These are phyloP conservation scores for Phytopythium vexans DNA, from an alignment of 352 stramenopile species.

Conservation along the genomic window DNA sequence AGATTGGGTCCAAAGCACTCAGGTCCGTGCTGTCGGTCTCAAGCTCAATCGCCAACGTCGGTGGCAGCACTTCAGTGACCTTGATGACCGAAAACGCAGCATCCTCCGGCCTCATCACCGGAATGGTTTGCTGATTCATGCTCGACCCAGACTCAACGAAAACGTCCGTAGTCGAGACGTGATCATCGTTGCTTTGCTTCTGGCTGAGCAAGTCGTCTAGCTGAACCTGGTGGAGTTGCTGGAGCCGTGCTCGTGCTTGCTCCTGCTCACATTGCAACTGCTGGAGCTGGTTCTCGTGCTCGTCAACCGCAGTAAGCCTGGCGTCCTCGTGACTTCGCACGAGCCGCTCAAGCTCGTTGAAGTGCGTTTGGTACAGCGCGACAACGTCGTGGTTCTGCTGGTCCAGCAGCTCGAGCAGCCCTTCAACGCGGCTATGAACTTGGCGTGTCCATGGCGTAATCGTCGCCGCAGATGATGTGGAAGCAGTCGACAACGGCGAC, in stretches of 20 bases:
- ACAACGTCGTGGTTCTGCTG: slow-evolving; percentile 7
- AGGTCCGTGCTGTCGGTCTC: too few species aligned
- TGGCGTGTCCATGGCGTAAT: not conserved
- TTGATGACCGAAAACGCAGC: too few species aligned
- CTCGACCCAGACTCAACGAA: not conserved
- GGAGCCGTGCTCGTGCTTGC: not conserved
- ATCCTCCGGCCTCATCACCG: too few species aligned
- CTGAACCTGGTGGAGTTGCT: slow-evolving; percentile 3
- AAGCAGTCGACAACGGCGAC: too few species aligned
- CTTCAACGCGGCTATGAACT: slow-evolving; percentile 1
- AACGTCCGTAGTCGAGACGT: not conserved
- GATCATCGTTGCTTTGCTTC: not conserved
- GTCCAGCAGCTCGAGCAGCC: slow-evolving; percentile 5
- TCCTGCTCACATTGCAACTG: slow-evolving; percentile 2
- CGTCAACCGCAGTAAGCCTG: not conserved
- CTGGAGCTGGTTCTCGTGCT: not conserved
- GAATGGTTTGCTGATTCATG: not conserved
- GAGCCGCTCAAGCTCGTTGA: slow-evolving; percentile 33
- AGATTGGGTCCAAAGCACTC: too few species aligned
- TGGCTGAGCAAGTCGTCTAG: not conserved
- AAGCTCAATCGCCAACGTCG: too few species aligned
- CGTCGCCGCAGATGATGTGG: not conserved
- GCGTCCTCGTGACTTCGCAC: not conserved
- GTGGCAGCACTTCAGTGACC: too few species aligned
- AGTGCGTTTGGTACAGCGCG: slow-evolving; percentile 14